phyloP scores from a whole-genome alignment of 2,329 filamentous ascomycete genomes.

The Graphilbum sp. region DNA sequence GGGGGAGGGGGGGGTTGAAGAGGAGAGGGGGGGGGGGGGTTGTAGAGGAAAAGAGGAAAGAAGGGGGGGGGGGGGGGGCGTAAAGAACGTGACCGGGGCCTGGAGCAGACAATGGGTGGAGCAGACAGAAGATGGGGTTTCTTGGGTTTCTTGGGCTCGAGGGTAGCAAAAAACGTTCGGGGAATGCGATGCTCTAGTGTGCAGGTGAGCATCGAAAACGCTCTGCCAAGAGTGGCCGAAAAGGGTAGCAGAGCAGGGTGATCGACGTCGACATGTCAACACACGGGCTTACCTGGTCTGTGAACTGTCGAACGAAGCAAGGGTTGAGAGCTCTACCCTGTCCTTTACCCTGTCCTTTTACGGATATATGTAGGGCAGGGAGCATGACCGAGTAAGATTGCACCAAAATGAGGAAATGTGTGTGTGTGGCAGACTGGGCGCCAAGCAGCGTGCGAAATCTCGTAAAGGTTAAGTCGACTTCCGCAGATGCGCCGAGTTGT shows the following conservation, averaged over 20 bases:
- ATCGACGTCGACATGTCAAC: background rate
- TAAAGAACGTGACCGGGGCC: background rate
- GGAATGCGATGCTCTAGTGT: background rate
- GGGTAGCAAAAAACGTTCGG: background rate
- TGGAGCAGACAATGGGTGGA: no score
- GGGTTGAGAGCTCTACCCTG: no score
- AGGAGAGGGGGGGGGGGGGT: constrained; percentile 9
- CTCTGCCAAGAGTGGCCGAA: background rate
- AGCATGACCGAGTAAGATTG: background rate
- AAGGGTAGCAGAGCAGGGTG: background rate
- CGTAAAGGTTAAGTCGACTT: background rate
- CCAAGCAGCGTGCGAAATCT: background rate
- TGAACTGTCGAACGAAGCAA: background rate
- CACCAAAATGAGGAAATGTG: background rate
- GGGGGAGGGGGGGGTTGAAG: constrained; percentile 6
- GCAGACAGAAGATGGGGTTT: background rate
- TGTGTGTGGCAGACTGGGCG: background rate
- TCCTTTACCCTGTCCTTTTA: no score
- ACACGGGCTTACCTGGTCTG: background rate
- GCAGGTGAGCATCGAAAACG: no score
- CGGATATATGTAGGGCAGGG: background rate
- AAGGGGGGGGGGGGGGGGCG: background rate
- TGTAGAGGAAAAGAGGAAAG: background rate
- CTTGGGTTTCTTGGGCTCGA: background rate
- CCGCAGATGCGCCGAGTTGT: background rate